Evolutionary conservation across 2,329 filamentous ascomycete species (phyloP), one percentile per base, ranked within the genome.

Genomic region (Phaeophleospora eucalypticola): DNA sequence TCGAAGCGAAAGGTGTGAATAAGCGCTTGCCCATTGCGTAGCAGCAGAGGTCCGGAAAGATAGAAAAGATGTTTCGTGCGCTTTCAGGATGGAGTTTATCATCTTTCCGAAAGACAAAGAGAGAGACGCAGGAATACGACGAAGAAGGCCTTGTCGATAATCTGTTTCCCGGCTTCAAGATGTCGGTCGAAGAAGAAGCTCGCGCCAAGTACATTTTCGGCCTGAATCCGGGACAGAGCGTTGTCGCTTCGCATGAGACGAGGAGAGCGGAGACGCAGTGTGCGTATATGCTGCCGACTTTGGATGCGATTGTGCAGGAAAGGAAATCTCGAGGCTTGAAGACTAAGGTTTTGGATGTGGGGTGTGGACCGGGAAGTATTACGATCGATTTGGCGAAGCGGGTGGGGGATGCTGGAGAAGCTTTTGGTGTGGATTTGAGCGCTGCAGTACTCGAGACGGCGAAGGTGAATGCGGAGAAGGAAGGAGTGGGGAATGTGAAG

Each of bases 401-500:
- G 36, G 51, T 62, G 32, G 24, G 24, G 7, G 40, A 57, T 0
- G 18, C 43, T 8, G 65, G 55, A 15, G 19, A 43, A 7, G 58
- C 70, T 18, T 53, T 62, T 29, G 69, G 67, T n/a, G 49, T 70
- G 24, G 69, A 72, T 54, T 46, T 66, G 15, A 69, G 65, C 7
- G 46, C 41, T 15, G 51, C 50, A 12, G 41, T 55, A 16, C 54
- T 73, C 12, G 53, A 59, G 4, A 53, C 62, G 42, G 68, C 68
- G 14, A 55, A 58, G 7, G 45, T 53, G 1, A 49, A 60, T 15
- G 68, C 70, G 0, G 17, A 54, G 3, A 47, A 51, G 1, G 52
- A 61, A 4, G 65, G 64, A 1, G 35, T 71, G 7, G 49, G 45
- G 12, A 89, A 95, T 73, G 74, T 95, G 57, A 78, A 78, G 50